These are phyloP conservation scores for Clavispora fructus DNA, from an alignment of 805 yeast genomes.

Conservation along the genomic window DNA sequence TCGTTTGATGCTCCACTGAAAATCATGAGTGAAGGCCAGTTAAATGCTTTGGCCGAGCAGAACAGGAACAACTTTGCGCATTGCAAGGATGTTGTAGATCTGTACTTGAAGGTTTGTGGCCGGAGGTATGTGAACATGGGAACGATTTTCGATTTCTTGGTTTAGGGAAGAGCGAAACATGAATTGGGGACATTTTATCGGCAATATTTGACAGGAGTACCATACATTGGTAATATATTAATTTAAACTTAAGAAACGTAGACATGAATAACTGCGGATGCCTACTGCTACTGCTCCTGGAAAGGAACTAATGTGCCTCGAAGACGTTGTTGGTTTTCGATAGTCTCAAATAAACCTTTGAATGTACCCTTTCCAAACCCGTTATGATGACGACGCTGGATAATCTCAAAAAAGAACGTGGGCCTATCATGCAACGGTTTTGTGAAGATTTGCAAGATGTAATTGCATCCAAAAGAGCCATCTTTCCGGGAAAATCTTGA, in stretches of 20 bases:
- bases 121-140: conserved; percentile 86
- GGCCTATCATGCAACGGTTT: conserved; percentile 75
- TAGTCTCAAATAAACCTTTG: conserved; percentile 72
- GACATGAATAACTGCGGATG: neutral
- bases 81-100: conserved; percentile 56
- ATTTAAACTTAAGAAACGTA: neutral
- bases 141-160: conserved; percentile 64
- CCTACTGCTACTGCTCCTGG: neutral
- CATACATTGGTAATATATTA: neutral
- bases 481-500: conserved; percentile 16
- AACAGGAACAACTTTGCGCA: conserved; percentile 57
- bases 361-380: conserved; percentile 92
- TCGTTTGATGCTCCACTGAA: conserved; percentile 18
- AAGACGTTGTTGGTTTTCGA: conserved; percentile 67
- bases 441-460: conserved; percentile 74
- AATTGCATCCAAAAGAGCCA: conserved; percentile 41
- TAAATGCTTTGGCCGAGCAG: conserved; percentile 74
- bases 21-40: conserved; percentile 41
- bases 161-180: neutral
- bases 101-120: conserved; percentile 76
- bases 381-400: conserved; percentile 71
- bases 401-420: conserved; percentile 74
- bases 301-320: conserved; percentile 54
- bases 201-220: neutral
- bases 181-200: neutral